Evolutionary conservation across 495 filamentous ascomycete species (phyloP), one percentile per base, ranked within the genome.

Genomic region (Penicillium mononematosum): DNA sequence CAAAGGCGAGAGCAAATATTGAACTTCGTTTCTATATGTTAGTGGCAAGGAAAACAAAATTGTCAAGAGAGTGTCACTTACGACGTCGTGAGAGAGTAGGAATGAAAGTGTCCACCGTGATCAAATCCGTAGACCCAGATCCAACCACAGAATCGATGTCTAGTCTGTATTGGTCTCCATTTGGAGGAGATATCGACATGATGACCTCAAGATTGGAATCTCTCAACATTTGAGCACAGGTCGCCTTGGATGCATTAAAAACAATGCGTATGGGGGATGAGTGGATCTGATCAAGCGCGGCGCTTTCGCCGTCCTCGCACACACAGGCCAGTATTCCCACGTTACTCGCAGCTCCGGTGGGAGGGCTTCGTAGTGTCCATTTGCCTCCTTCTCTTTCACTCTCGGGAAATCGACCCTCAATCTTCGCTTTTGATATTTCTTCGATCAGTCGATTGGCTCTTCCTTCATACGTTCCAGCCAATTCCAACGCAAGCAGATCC

Each of bases 361-460:
- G n/a, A 43, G 87, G 80, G 20, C 83, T 86, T 22, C 90, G 82
- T 11, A 95, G 75, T 24, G 88, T 84, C 91, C 91, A 96, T 61
- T 85, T 86, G 25, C 84, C 79, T 45, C 85, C 83, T 71, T 96
- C 88, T 53, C 91, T 81, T 76, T 94, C 88, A 24, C 74, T 70
- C 61, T 96, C 90, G 2, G 88, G 71, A 63, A 91, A 93, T 38
- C 94, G 81, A 8, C 85, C 88, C 69, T 96, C 93, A 50, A 96
- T 86, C 56, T 85, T 85, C 10, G 93, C 93, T 70, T 90, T 93
- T 22, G 83, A 81, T 24, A 96, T 78, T 58, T 98, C 94, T 74
- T 98, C 94, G 8, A 85, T 84, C 63, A 90, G 85, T 42, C 88
- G 87, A 45, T 76, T 73, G 6, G 88, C 89, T 59, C 82, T 93